phyloP scores from a whole-genome alignment of 2,329 filamentous ascomycete genomes.

The Arthrobotrys conoides region DNA sequence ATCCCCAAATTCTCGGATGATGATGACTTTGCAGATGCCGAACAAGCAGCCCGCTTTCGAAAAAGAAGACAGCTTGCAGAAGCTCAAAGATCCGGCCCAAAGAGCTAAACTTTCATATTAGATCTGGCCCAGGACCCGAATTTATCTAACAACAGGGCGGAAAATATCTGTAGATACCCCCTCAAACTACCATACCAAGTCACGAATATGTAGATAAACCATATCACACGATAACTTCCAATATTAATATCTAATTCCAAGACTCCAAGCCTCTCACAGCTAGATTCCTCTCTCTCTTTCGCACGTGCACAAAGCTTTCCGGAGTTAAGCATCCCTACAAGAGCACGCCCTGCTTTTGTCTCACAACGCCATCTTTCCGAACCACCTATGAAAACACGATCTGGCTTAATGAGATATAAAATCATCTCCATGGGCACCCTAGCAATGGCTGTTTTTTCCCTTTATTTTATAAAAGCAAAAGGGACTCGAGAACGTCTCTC shows the following conservation, averaged over 20 bases:
- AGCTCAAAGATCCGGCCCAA: conserved; percentile 28
- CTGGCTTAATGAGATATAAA: conserved; percentile 14
- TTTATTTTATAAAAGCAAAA: not conserved
- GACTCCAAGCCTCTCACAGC: not conserved
- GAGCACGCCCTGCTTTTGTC: not conserved
- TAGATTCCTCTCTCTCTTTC: not conserved
- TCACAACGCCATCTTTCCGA: conserved; percentile 16
- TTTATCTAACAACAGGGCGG: not conserved
- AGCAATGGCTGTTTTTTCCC: not conserved
- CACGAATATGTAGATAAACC: not conserved
- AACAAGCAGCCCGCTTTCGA: conserved; percentile 49
- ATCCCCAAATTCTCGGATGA: conserved; percentile 38
- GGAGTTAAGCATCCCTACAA: conserved; percentile 3
- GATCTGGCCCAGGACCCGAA: not conserved
- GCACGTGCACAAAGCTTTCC: not conserved
- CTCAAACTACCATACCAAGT: not conserved
- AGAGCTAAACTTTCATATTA: conserved; percentile 26
- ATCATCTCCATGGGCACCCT: conserved; percentile 3
- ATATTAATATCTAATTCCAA: conserved; percentile 1
- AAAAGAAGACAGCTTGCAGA: conserved; percentile 39
- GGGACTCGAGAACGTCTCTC: not conserved
- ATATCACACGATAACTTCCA: not conserved
- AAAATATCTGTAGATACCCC: not conserved
- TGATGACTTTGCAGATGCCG: conserved; percentile 46
- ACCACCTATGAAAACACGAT: not conserved